phyloP scores from a whole-genome alignment of 1,139 yeast species.

The Arxiozyma telluris region DNA sequence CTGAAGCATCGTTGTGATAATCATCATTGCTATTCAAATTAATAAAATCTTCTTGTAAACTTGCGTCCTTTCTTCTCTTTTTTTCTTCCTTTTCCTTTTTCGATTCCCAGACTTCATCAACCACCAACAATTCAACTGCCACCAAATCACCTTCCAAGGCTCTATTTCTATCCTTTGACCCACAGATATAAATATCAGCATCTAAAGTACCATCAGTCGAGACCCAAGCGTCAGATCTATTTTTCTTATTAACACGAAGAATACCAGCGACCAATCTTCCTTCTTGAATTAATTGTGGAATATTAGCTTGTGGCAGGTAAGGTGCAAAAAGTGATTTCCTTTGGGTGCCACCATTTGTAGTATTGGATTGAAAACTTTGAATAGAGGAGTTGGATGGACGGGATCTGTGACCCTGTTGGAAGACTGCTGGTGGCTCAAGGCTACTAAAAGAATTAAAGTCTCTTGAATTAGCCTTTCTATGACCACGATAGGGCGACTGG shows the following conservation, averaged over 20 bases:
- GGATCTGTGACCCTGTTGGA: conserved; percentile 68
- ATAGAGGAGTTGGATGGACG: conserved; percentile 52
- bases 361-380: conserved; percentile 20
- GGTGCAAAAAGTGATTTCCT: conserved; percentile 94
- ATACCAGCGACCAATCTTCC: conserved; percentile 91
- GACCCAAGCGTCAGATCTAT: conserved; percentile 94
- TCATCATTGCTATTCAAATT: conserved; percentile 45
- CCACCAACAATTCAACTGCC: conserved; percentile 87
- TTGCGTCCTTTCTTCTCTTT: conserved; percentile 76
- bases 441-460: conserved; percentile 21
- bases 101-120: conserved; percentile 96
- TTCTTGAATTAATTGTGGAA: conserved; percentile 81
- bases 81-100: conserved; percentile 96
- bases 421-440: conserved; percentile 47
- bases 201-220: conserved; percentile 92
- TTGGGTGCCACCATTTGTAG: conserved; percentile 22
- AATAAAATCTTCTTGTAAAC: conserved; percentile 28
- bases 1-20: conserved; percentile 61
- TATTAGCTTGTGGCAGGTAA: conserved; percentile 83
- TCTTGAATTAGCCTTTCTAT: conserved; percentile 28
- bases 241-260: conserved; percentile 86
- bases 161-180: conserved; percentile 96
- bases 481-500: conserved; percentile 23
- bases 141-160: conserved; percentile 95
- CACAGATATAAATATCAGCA: conserved; percentile 95